Evolutionary conservation across 2,329 filamentous ascomycete genomes (phyloP), one percentile per base, ranked within the genome.

Genomic region (Penicillium capsulatum): DNA sequence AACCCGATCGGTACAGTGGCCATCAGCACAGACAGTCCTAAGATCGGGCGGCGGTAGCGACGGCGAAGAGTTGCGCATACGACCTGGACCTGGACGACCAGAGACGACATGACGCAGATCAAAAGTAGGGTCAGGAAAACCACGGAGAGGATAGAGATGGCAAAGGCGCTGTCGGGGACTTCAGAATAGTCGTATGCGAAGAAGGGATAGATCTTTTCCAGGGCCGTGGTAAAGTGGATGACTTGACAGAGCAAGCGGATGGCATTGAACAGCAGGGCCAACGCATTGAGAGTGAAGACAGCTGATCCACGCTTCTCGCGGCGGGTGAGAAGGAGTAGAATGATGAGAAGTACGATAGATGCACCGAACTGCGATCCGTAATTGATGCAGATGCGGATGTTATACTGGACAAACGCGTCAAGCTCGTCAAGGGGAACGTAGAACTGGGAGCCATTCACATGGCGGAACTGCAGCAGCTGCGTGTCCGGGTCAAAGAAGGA

Each of bases 341-440:
- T 71, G 30, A 83, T 51, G 13, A 90, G 68, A 55, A 88, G 76
- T 44, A 83, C 65, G 41, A 82, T 49, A 31, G 77, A 79, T 16
- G 83, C 79, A 17, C 86, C 86, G 36, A 89, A 72, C 60, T 91
- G 85, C 13, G 75, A 67, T 36, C 77, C 81, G 59, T 83, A 86
- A 64, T 81, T 83, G 69, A 86, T 79, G 58, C 64, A 70, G 26
- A 72, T 57, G 7, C 65, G 65, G 42, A 71, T 61, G 43, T 69
- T 69, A 55, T 75, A 75, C 42, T 67, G 60, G 37, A 72, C 61
- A 34, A 69, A 70, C 3, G 45, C 38, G 49, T 79, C 62, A 27
- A 83, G 42, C 2, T 63, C 56, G 7, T 47, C 32, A 41, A 81
- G 60, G 31, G 59, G 50, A 27, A 73, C 54, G 1, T 57, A 48